Base-by-base conservation (phyloP, 805 yeast species). In the Wickerhamiella musiphila region DNA sequence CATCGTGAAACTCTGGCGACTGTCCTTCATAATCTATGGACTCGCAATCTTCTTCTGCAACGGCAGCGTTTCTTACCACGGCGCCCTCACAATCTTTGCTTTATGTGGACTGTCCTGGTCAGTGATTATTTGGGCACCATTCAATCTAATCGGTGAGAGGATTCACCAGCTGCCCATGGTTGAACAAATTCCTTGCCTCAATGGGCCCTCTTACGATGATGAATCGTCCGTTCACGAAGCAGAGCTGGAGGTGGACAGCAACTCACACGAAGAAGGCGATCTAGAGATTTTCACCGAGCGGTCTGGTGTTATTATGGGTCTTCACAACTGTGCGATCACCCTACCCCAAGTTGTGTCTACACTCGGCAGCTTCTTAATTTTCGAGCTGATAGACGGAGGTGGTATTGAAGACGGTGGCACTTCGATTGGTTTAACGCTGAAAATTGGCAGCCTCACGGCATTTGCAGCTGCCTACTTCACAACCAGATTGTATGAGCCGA, bases 91-190 rank as follows among this genome's bases (percentile, higher is more conserved):
- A 0, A 46, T 71, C 46, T 65, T 71, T 41, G 70, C 60, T 0
- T 42, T 70, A 11, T 46, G 70, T 27, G 78, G 78, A 3, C 52
- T 71, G 14, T 64, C 76, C 0, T 72, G 78, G 78, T 77, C 78
- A 1, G 59, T 59, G 36, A 72, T 76, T 0, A 57, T 69, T 12
- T 72, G 78, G 78, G 70, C 73, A 2, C 78, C 78, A 5, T 72
- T 70, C 48, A 70, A 70, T 1, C 44, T 72, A 23, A 68, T 72
- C 8, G 65, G 74, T 21, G 73, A 68, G 29, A 51, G 53, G 12
- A 50, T 54, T 23, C 52, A 44, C 23, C 39, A 42, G 31, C 39
- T 52, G 15, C 49, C 49, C 6, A 11, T 33, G 2, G 21, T 17
- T 9, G 25, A 22, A 2, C 31, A 26, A 7, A 30, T 30, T 8